These are phyloP conservation scores for Komagataea norvegica DNA, from an alignment of 1,139 yeast species.

Conservation along the genomic window DNA sequence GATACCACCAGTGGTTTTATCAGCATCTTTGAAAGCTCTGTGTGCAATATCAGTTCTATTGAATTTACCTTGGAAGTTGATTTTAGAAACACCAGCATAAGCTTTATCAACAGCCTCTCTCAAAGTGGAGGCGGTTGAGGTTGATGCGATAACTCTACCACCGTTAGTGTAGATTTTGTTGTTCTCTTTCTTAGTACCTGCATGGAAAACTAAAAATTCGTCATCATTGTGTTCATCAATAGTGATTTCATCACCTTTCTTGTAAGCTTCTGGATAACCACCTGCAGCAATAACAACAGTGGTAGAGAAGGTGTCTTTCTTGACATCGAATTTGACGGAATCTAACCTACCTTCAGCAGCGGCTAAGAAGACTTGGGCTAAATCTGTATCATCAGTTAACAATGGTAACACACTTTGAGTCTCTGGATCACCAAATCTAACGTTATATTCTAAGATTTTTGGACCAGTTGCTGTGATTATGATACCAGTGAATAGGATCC, in stretches of 20 bases:
- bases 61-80: slow-evolving; percentile 69
- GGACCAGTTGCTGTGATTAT: slow-evolving; percentile 86
- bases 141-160: slow-evolving; percentile 94
- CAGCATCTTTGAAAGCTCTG: slow-evolving; percentile 73
- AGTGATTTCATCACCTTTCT: slow-evolving; percentile 81
- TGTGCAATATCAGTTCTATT: slow-evolving; percentile 93
- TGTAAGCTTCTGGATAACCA: slow-evolving; percentile 88
- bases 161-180: slow-evolving; percentile 79
- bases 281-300: slow-evolving; percentile 97
- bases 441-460: slow-evolving; percentile 93
- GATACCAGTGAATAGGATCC: slow-evolving; percentile 94
- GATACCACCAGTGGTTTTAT: slow-evolving; percentile 29
- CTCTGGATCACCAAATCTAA: slow-evolving; percentile 98
- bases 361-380: slow-evolving; percentile 88
- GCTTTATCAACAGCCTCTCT: slow-evolving; percentile 82
- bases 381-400: slow-evolving; percentile 75
- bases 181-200: slow-evolving; percentile 65
- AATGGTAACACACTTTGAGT: slow-evolving; percentile 94
- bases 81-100: slow-evolving; percentile 75
- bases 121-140: slow-evolving; percentile 75
- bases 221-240: slow-evolving; percentile 34
- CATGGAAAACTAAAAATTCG: slow-evolving; percentile 72
- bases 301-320: slow-evolving; percentile 64
- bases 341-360: slow-evolving; percentile 95
- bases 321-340: slow-evolving; percentile 63